Evolutionary conservation across 208 protist species (phyloP).

Genomic region (Plasmodiophora brassicae): DNA sequence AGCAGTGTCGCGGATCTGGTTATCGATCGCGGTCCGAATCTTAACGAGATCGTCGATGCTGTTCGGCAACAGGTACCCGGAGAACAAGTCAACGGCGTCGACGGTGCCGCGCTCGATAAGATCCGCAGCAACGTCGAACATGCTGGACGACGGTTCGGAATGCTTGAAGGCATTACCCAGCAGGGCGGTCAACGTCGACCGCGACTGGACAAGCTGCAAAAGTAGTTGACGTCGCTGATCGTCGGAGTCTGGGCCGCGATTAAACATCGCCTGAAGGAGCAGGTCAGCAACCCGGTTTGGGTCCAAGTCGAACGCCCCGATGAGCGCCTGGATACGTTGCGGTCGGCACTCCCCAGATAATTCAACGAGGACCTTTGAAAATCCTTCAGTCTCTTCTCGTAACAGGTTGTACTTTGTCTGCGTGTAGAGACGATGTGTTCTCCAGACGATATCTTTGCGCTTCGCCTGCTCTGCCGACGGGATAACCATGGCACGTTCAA

Average conservation of each 20-base stretch:
- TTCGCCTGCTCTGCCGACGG: not conserved
- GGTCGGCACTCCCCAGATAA: not conserved
- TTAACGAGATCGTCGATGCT: not conserved
- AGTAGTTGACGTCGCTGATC: not conserved
- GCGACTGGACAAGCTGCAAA: not conserved
- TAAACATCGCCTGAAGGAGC: conserved; percentile 56
- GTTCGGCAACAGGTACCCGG: not conserved
- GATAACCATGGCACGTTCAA: not conserved
- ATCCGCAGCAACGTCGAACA: not conserved
- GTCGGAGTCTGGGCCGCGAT: not conserved
- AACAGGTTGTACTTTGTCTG: conserved; percentile 69
- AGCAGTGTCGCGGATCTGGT: not conserved
- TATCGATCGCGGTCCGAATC: not conserved
- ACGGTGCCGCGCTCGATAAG: not conserved
- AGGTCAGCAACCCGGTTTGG: conserved; percentile 69
- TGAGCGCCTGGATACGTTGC: conserved; percentile 38
- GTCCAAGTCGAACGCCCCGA: conserved; percentile 67
- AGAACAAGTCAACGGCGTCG: not conserved
- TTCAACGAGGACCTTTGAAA: conserved; percentile 66
- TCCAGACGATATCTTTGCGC: not conserved
- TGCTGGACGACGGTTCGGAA: not conserved
- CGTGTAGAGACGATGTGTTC: conserved; percentile 49
- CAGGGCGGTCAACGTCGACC: not conserved
- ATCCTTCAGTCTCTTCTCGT: conserved; percentile 69
- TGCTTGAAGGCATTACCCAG: not conserved